Conservation (phyloP, 2,329 filamentous ascomycete genomes). For the Talaromyces atroroseus region DNA sequence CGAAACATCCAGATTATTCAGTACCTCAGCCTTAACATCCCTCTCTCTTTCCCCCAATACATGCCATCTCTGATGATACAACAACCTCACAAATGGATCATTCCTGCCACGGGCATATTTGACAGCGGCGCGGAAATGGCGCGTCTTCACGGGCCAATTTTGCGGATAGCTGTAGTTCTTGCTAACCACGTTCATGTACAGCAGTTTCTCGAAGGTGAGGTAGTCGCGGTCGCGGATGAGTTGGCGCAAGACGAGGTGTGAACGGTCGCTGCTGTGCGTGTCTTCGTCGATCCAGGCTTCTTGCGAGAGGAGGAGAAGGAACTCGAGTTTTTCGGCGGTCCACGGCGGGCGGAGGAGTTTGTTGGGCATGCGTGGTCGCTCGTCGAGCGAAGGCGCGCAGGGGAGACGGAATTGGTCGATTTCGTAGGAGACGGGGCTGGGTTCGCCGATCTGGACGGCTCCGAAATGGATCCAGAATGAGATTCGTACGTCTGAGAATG, state of each 20-base stretch:
- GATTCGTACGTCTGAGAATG: slow-evolving; percentile 22
- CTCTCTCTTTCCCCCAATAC: neutral
- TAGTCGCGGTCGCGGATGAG: slow-evolving; percentile 33
- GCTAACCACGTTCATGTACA: slow-evolving; percentile 26
- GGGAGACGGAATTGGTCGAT: slow-evolving; percentile 34
- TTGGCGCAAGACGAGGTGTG: slow-evolving; percentile 26
- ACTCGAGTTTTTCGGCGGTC: slow-evolving; percentile 34
- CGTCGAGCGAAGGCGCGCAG: slow-evolving; percentile 17
- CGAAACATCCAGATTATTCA: slow-evolving; percentile 1
- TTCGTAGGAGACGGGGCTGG: slow-evolving; percentile 23
- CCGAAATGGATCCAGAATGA: slow-evolving; percentile 36
- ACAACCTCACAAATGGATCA: slow-evolving; percentile 31
- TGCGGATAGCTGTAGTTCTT: slow-evolving; percentile 27
- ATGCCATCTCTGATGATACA: slow-evolving; percentile 30
- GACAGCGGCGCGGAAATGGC: slow-evolving; percentile 28
- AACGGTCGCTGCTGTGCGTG: slow-evolving; percentile 21
- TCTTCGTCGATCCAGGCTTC: slow-evolving; percentile 37
- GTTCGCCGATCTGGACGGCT: slow-evolving; percentile 29
- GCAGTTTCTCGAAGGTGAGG: slow-evolving; percentile 26
- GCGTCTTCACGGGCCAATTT: slow-evolving; percentile 29
- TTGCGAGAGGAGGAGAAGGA: slow-evolving; percentile 32
- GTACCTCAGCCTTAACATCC: neutral
- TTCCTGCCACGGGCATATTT: slow-evolving; percentile 22
- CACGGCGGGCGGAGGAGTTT: slow-evolving; percentile 35
- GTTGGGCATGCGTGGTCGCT: slow-evolving; percentile 33